phyloP scores from a whole-genome alignment of 352 stramenopile genomes.

The Plasmopara muralis region DNA sequence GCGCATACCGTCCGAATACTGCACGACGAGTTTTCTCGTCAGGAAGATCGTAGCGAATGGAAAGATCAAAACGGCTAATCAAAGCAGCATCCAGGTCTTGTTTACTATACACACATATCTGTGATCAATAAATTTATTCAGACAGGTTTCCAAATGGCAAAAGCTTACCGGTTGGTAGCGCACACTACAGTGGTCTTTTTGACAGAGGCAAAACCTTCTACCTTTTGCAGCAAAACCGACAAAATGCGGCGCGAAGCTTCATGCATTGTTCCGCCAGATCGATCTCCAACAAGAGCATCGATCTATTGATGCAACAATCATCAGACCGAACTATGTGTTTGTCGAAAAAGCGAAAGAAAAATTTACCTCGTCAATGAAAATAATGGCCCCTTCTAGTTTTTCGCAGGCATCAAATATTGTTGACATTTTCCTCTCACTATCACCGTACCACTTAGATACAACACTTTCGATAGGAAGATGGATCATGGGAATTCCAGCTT shows the following conservation, averaged over 20 bases:
- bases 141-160: background rate
- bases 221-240: constrained; percentile 88
- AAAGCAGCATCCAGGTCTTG: constrained; percentile 89
- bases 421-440: constrained; percentile 93
- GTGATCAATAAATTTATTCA: background rate
- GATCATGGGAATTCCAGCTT: constrained; percentile 90
- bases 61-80: constrained; percentile 91
- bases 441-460: constrained; percentile 92
- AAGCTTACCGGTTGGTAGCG: constrained; percentile 79
- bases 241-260: constrained; percentile 89
- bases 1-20: constrained; percentile 80
- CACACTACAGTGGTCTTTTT: constrained; percentile 91
- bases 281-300: constrained; percentile 85
- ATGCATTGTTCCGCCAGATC: constrained; percentile 86
- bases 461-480: constrained; percentile 92
- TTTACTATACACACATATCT: constrained; percentile 32
- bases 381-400: constrained; percentile 87
- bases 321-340: background rate
- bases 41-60: constrained; percentile 88
- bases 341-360: background rate
- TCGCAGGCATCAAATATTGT: constrained; percentile 92
- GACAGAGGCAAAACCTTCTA: constrained; percentile 89
- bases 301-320: constrained; percentile 36
- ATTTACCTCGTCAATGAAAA: constrained; percentile 91
- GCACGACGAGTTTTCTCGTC: constrained; percentile 71